Base-by-base conservation (phyloP, 768 basidiomycete species). In the Aureoboletus auriporus region DNA sequence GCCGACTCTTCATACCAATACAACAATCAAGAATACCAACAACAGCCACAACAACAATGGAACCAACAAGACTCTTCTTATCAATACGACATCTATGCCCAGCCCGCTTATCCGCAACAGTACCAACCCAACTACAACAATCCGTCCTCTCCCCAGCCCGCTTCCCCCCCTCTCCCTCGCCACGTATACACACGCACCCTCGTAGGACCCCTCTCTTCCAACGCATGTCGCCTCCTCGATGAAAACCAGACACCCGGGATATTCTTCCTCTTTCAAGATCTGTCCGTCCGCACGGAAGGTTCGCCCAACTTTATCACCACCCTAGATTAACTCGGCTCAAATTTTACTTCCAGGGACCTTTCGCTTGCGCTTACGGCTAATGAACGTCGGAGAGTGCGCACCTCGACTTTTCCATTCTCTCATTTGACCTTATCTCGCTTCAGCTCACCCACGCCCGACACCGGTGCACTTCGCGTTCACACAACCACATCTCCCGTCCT, bases 211-310 rank as follows among this genome's bases (percentile, higher is more conserved):
- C 75, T 95, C 13, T 86, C 86, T 14, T 83, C 91, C 28, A 89
- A 90, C 63, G 93, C 91, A 13, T 87, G 86, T 65, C 82, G 86
- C 42, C 75, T 96, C 43, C 70, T 82, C 48, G 93, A 95, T 63
- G 89, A 92, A 61, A 82, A 93, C 66, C 84, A 87, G 52, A 83
- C 84, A 53, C 77, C 80, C 43, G 94, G 93, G 7, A 86, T 96
- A 53, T 97, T 92, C 69, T 97, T 96, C 72, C 83, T 96, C 52
- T 92, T 94, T 71, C 92, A 93, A 65, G 94, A 96, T 70, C 70
- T 97, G 44, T 93, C 90, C 39, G 88, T 97, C 41, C 80, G 94
- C 49, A 94, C 90, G 16, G 94, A 97, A 79, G 90, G 89, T 86
- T 67, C 62, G 61, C 45, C 44, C 42, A 61, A 60, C 65, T 64